Evolutionary conservation across 1,284 basidiomycete genomes (phyloP), one percentile per base, ranked within the genome.

Genomic region (Leccinum griseonigrum): DNA sequence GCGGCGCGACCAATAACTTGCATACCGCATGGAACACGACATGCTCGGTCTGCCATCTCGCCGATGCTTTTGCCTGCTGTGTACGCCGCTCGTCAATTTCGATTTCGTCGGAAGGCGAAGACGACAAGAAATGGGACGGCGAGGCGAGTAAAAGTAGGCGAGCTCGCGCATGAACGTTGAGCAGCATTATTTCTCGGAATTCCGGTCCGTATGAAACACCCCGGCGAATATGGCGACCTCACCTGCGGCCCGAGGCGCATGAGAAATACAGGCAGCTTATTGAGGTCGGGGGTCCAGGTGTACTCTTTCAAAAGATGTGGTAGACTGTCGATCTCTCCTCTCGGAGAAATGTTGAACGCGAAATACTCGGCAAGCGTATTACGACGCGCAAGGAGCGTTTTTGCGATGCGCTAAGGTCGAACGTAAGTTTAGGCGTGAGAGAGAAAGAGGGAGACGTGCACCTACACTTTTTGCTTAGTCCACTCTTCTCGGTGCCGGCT

Each of bases 281-380:
- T 91, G 3, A 97, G 81, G 71, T 94, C 91, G 1, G 93, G 94
- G 22, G 22, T 26, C 22, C 22, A 26, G 2, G 88, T 91, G 70
- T 94, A 97, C 48, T 91, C 92, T 54, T 86, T 84, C 38, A 98
- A 79, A 3, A 99, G 77, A 51, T 94, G 79, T 0, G 97, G 97
- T 5, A 99, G 71, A 57, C 83, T 86, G 64, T 89, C 83, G 4
- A 98, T 77, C 11, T 80, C 74, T 0, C 92, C 94, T 0, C 83
- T 76, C 0, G 81, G 77, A 3, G 83, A 81, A 60, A 98, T 87
- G 43, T 78, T 75, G 22, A 99, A 74, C 0, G 88, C 91, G 71
- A 98, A 99, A 76, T 99, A 98, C 69, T 98, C 97, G 9, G 86
- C 79, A 1, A 99, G 78, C 96, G 99, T 98, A 11, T 91, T 91